Base-by-base conservation (phyloP, 129 eudicot genomes). In the Centaurea solstitialis region DNA sequence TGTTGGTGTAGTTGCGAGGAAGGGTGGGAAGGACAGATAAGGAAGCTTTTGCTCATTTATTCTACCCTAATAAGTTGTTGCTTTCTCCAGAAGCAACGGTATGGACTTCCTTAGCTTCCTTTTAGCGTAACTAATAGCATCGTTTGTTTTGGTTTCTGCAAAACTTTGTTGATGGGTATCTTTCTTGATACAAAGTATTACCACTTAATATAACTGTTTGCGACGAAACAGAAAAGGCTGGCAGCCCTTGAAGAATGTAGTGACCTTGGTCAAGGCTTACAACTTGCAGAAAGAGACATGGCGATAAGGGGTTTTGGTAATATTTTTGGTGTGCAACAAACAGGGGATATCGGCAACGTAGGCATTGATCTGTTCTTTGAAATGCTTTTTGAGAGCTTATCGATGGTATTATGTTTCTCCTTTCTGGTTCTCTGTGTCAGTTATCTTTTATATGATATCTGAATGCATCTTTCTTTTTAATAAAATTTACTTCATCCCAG, bases 341-440 rank as follows among this genome's bases (percentile, higher is more conserved):
- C 99, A 72, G 93, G 95, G 73, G 97, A 87, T 86, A 75, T 94
- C 17, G 97, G 99, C 83, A 91, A 95, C 65, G 99, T 95, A 33
- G 99, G 99, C 84, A 93, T 92, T 88, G 98, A 95, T 89, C 94
- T 95, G 75, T 95, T 95, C 89, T 95, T 93, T 85, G 99, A 95
- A 85, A 95, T 95, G 99, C 98, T 95, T 37, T 95, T 93, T 37
- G 98, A 95, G 81, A 95, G 99, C 92, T 87, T 95, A 78, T 95
- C 99, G 61, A 95, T 87, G 97, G 99, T 93, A 86, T 80, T 75
- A 21, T 22, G 5, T 24, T 40, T 11, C 59, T 59, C 38, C 13
- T 33, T 40, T 45, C 33, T n/a, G 33, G 24, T 74, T 65, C 35
- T 81, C 59, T 73, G 0, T 38, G 35, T 71, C 47, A 22, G 33